Conservation (phyloP, 768 basidiomycete species). For the Aureoboletus auriporus region DNA sequence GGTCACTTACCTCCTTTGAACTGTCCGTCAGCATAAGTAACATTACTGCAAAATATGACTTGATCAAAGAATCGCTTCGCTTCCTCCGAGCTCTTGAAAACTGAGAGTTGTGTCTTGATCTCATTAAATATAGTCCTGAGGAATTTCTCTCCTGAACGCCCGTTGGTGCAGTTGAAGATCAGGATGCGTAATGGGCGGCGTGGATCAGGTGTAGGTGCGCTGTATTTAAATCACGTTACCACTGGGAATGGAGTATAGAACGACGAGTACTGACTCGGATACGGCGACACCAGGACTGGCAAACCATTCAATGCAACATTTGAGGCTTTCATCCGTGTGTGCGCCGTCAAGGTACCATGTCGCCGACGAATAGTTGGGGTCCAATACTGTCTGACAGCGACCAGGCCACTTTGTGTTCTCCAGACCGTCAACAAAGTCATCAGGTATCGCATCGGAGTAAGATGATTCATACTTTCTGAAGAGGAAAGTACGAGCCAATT, state of each 20-base stretch:
- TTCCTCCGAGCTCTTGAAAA: constrained; percentile 35
- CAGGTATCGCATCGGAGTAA: constrained; percentile 37
- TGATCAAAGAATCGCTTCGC: constrained; percentile 63
- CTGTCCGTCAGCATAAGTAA: constrained; percentile 85
- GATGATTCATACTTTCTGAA: constrained; percentile 21
- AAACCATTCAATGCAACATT: constrained; percentile 88
- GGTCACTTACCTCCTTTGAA: constrained; percentile 79
- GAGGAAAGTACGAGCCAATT: constrained; percentile 67
- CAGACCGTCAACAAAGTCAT: constrained; percentile 58
- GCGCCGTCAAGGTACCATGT: constrained; percentile 96
- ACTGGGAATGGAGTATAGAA: background rate
- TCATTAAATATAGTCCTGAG: constrained; percentile 55
- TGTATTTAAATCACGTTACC: constrained; percentile 3
- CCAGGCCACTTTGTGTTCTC: constrained; percentile 85
- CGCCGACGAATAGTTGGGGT: constrained; percentile 46
- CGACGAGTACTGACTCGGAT: constrained; percentile 19
- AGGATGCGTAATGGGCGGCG: constrained; percentile 50
- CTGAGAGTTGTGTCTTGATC: constrained; percentile 44
- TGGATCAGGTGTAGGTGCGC: constrained; percentile 10
- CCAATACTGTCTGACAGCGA: constrained; percentile 80
- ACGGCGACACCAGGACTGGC: constrained; percentile 55
- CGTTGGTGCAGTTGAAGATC: constrained; percentile 94
- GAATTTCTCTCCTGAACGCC: constrained; percentile 76
- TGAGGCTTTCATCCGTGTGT: constrained; percentile 88
- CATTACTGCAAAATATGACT: constrained; percentile 94